Conservation (phyloP, 257 asterid genomes). For the Prunella vulgaris region DNA sequence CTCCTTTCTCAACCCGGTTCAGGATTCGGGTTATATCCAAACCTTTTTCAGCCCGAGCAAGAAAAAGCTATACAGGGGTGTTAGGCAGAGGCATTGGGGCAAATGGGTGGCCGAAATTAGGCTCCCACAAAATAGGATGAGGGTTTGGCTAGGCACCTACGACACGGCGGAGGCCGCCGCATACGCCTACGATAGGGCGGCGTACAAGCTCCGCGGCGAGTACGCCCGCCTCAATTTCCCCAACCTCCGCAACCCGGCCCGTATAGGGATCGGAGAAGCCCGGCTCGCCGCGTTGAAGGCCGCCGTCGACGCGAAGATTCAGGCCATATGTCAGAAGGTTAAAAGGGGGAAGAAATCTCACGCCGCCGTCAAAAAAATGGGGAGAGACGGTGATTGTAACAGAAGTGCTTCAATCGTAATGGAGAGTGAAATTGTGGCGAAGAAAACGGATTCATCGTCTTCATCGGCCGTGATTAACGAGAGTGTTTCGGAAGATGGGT, state of each 20-base stretch:
- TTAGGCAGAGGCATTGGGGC: conserved; percentile 99
- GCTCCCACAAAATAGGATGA: conserved; percentile 82
- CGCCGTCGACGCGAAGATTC: conserved; percentile 88
- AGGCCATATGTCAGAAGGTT: conserved; percentile 72
- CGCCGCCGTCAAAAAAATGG: conserved; percentile 25
- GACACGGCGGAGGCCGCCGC: conserved; percentile 96
- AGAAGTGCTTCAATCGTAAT: not conserved
- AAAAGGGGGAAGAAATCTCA: conserved; percentile 48
- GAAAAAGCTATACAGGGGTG: conserved; percentile 88
- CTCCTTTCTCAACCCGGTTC: conserved; percentile 18
- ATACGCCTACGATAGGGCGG: conserved; percentile 89
- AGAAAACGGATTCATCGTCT: conserved; percentile 28
- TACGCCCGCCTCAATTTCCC: conserved; percentile 88
- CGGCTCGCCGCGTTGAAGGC: conserved; percentile 51
- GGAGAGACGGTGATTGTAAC: not conserved
- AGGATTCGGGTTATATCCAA: conserved; percentile 19
- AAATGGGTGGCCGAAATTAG: conserved; percentile 98
- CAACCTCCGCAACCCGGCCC: conserved; percentile 51
- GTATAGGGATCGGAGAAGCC: conserved; percentile 55
- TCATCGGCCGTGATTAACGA: conserved; percentile 28
- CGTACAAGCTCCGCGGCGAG: conserved; percentile 94
- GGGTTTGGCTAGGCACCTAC: conserved; percentile 96
- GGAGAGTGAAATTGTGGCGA: conserved; percentile 19
- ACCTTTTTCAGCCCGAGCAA: conserved; percentile 43
- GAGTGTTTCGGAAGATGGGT: conserved; percentile 51